These are phyloP conservation scores for Talaromyces wortmannii DNA, from an alignment of 495 filamentous ascomycete species.

Conservation along the genomic window DNA sequence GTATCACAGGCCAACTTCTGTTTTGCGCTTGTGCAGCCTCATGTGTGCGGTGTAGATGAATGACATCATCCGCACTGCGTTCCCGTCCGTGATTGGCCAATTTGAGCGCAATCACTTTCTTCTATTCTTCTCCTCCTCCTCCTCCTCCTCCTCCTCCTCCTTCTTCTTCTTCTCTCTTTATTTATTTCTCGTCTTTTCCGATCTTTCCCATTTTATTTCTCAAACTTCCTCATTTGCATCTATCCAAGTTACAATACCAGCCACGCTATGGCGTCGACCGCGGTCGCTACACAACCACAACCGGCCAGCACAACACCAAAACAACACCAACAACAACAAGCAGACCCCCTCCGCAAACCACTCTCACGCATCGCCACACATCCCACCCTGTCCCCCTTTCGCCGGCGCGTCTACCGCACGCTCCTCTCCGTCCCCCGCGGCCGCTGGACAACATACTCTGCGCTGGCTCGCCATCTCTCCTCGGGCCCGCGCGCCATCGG, in stretches of 20 bases:
- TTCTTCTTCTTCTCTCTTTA: not conserved
- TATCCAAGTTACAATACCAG: not conserved
- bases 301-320: not conserved
- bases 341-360: constrained; percentile 11
- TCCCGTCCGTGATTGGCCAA: not conserved
- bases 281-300: not conserved
- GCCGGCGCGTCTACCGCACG: constrained; percentile 54
- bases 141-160: not conserved
- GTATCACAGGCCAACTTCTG: not conserved
- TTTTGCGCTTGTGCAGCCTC: not conserved
- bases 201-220: not conserved
- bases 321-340: not conserved
- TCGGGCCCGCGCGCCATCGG: constrained; percentile 77
- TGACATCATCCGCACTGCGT: not conserved
- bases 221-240: not conserved
- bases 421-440: constrained; percentile 67
- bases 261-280: not conserved
- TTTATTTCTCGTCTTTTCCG: too few relatives aligned
- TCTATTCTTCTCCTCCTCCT: not conserved
- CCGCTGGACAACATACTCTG: constrained; percentile 65
- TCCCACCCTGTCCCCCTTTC: constrained; percentile 44
- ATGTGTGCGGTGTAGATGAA: not conserved
- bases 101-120: not conserved
- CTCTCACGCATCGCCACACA: constrained; percentile 25
- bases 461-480: constrained; percentile 55